Evolutionary conservation across 768 basidiomycete species (phyloP).

Genomic region (Rhizopogon sp.): DNA sequence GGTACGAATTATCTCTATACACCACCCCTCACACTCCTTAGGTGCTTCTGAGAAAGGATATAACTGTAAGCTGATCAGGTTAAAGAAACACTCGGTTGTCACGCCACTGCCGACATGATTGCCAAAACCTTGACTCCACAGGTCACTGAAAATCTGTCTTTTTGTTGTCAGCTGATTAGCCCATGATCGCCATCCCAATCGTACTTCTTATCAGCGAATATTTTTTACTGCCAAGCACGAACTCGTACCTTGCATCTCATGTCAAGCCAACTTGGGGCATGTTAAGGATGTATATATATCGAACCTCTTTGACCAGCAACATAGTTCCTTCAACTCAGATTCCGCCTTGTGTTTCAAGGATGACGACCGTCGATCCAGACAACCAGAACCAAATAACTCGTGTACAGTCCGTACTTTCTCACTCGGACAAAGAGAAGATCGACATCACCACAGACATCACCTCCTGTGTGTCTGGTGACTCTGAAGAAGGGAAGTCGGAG

Average conservation of each 20-base stretch:
- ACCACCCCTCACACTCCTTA: not conserved
- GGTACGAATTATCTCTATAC: not conserved
- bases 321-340: not conserved
- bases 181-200: constrained; percentile 43
- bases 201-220: not conserved
- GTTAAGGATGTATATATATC: not conserved
- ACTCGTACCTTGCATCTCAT: not conserved
- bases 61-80: too few relatives aligned
- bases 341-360: not conserved
- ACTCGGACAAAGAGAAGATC: not conserved
- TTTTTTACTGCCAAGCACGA: not conserved
- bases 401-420: not conserved
- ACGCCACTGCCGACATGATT: constrained; percentile 50
- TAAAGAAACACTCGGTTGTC: too few relatives aligned
- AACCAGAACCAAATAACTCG: not conserved
- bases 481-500: not conserved
- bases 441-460: not conserved
- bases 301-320: not conserved
- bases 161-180: constrained; percentile 53
- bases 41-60: not conserved
- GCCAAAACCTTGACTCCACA: constrained; percentile 59
- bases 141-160: constrained; percentile 61
- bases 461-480: not conserved
- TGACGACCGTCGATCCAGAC: not conserved
- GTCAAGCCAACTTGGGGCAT: not conserved